phyloP scores from a whole-genome alignment of 2,329 filamentous ascomycete species.

The Colletotrichum sp. region DNA sequence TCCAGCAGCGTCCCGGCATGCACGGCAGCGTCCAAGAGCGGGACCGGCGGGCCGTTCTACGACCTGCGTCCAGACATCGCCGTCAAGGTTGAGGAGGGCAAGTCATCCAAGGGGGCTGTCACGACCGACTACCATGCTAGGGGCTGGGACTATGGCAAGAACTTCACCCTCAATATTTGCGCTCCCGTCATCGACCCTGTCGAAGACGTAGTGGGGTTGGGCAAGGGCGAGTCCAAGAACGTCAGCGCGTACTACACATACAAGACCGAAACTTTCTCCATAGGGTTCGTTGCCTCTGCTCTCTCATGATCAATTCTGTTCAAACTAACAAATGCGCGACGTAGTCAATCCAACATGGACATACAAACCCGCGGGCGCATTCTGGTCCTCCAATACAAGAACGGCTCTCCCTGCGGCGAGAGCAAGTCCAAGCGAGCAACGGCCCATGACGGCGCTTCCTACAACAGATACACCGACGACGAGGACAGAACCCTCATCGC shows the following conservation, averaged over 20 bases:
- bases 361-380: conserved; percentile 71
- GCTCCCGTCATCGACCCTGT: conserved; percentile 73
- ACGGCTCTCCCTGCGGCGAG: conserved; percentile 75
- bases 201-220: conserved; percentile 67
- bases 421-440: conserved; percentile 38
- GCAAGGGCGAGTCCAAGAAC: conserved; percentile 68
- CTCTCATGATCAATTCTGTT: neutral
- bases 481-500: conserved; percentile 38
- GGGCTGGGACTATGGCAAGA: conserved; percentile 79
- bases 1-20: conserved; percentile 54
- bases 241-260: conserved; percentile 79
- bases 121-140: conserved; percentile 65
- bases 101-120: conserved; percentile 45
- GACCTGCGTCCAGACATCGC: conserved; percentile 62
- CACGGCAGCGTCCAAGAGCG: conserved; percentile 60
- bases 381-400: conserved; percentile 77
- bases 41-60: conserved; percentile 59
- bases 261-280: conserved; percentile 71
- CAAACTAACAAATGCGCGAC: neutral
- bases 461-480: conserved; percentile 29
- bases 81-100: conserved; percentile 45
- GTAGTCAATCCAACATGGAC: conserved; percentile 58
- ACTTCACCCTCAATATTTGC: conserved; percentile 87
- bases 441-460: conserved; percentile 29
- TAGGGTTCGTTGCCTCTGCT: conserved; percentile 64